phyloP scores from a whole-genome alignment of 139 green algal genomes.

The Klebsormidium nitens region DNA sequence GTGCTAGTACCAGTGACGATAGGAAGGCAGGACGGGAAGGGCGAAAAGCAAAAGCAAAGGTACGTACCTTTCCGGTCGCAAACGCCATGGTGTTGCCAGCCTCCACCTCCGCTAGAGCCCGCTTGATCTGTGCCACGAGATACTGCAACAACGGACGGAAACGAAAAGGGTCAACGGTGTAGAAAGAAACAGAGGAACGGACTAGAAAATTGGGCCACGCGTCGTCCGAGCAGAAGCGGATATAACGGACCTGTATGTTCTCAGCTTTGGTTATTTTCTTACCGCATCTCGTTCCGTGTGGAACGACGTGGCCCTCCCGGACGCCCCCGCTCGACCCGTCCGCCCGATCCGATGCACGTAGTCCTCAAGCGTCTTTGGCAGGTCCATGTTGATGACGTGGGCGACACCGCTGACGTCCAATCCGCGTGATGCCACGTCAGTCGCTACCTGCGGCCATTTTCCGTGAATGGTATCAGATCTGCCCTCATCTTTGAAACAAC shows the following conservation, averaged over 20 bases:
- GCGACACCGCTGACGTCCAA: slow-evolving; percentile 52
- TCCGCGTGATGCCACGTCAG: slow-evolving; percentile 55
- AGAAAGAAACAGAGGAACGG: slow-evolving; percentile 5
- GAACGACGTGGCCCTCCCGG: slow-evolving; percentile 69
- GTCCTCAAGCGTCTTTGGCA: slow-evolving; percentile 67
- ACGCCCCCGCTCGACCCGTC: slow-evolving; percentile 65
- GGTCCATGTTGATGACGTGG: slow-evolving; percentile 84
- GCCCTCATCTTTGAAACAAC: not conserved
- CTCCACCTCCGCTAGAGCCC: slow-evolving; percentile 64
- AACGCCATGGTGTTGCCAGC: slow-evolving; percentile 74
- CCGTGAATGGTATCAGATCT: not conserved
- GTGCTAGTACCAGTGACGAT: too few relatives aligned
- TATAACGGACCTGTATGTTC: too few relatives aligned
- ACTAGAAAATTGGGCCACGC: not conserved
- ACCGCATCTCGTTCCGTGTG: slow-evolving; percentile 61
- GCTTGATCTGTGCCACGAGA: slow-evolving; percentile 60
- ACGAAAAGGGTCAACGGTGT: not conserved
- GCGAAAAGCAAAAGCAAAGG: not conserved
- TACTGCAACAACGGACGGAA: slow-evolving; percentile 33
- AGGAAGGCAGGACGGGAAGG: too few relatives aligned
- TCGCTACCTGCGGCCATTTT: slow-evolving; percentile 45
- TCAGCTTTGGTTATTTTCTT: not conserved
- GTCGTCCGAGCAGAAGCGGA: too few relatives aligned
- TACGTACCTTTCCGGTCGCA: slow-evolving; percentile 61
- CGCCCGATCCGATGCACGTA: slow-evolving; percentile 85